phyloP scores from a whole-genome alignment of 768 basidiomycete species.

The Amanita molliuscula region DNA sequence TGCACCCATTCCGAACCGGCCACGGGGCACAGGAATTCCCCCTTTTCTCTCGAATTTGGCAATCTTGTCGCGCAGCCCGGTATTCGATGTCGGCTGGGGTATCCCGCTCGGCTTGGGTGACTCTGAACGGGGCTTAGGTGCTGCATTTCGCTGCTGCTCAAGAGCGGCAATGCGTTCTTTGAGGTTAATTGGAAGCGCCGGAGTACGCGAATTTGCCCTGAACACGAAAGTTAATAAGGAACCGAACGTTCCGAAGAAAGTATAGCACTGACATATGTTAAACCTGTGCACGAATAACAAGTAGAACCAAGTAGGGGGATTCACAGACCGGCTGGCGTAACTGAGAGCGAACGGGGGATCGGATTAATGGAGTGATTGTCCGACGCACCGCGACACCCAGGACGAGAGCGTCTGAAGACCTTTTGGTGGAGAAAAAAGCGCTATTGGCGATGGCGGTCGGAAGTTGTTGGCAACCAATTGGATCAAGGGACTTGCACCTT shows the following conservation, averaged over 20 bases:
- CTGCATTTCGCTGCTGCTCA: slow-evolving; percentile 53
- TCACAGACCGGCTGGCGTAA: slow-evolving; percentile 2
- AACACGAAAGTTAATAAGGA: not conserved
- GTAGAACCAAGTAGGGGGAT: not conserved
- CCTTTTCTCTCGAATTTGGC: slow-evolving; percentile 76
- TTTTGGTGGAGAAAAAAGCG: not conserved
- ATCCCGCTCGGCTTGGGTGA: slow-evolving; percentile 18
- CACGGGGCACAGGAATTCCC: slow-evolving; percentile 64
- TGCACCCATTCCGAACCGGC: slow-evolving; percentile 60
- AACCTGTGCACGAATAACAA: not conserved
- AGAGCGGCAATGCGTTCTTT: slow-evolving; percentile 80
- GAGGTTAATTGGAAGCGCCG: slow-evolving; percentile 40
- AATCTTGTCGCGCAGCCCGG: slow-evolving; percentile 52
- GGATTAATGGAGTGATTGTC: not conserved
- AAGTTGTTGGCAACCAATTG: slow-evolving; percentile 1
- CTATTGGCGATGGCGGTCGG: slow-evolving; percentile 1
- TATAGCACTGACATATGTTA: not conserved
- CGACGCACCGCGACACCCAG: not conserved
- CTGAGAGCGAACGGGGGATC: not conserved
- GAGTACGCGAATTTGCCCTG: slow-evolving; percentile 21
- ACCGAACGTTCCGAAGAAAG: not conserved
- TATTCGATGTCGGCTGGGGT: slow-evolving; percentile 16
- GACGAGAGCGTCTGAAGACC: not conserved
- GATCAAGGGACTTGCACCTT: not conserved
- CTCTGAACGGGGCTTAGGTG: slow-evolving; percentile 10